phyloP scores from a whole-genome alignment of 192 early-diverging fungal species.

The Coemansia furcata region DNA sequence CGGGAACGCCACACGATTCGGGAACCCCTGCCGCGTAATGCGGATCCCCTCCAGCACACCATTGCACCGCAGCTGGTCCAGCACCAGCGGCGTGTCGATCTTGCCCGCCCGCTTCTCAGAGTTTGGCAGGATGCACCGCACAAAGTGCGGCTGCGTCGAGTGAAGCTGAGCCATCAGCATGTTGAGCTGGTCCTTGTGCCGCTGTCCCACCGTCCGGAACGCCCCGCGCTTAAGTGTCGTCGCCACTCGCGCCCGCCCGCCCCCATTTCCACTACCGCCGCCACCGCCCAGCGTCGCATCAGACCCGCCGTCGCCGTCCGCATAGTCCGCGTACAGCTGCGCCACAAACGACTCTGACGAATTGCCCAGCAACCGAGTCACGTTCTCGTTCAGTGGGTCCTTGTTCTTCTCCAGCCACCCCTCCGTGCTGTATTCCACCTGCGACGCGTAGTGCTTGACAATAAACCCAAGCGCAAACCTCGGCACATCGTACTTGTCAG shows the following conservation, averaged over 20 bases:
- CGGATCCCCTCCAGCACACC: slow-evolving; percentile 97
- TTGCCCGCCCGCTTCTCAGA: slow-evolving; percentile 83
- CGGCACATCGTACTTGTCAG: slow-evolving; percentile 82
- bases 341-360: slow-evolving; percentile 80
- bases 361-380: slow-evolving; percentile 80
- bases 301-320: slow-evolving; percentile 45
- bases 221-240: slow-evolving; percentile 72
- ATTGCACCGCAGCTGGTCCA: slow-evolving; percentile 94
- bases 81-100: slow-evolving; percentile 78
- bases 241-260: slow-evolving; percentile 20
- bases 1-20: slow-evolving; percentile 86
- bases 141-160: slow-evolving; percentile 94
- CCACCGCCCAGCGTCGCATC: slow-evolving; percentile 1
- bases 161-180: slow-evolving; percentile 88
- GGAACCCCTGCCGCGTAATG: slow-evolving; percentile 93
- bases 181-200: slow-evolving; percentile 92
- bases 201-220: slow-evolving; percentile 91
- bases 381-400: slow-evolving; percentile 94
- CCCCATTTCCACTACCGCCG: neutral
- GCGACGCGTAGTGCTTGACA: slow-evolving; percentile 91
- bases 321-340: slow-evolving; percentile 78
- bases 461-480: slow-evolving; percentile 88
- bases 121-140: slow-evolving; percentile 97
- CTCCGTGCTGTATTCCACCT: slow-evolving; percentile 86
- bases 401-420: slow-evolving; percentile 99